Evolutionary conservation across 2,329 filamentous ascomycete genomes (phyloP).

Genomic region (Elsinoe fawcettii): DNA sequence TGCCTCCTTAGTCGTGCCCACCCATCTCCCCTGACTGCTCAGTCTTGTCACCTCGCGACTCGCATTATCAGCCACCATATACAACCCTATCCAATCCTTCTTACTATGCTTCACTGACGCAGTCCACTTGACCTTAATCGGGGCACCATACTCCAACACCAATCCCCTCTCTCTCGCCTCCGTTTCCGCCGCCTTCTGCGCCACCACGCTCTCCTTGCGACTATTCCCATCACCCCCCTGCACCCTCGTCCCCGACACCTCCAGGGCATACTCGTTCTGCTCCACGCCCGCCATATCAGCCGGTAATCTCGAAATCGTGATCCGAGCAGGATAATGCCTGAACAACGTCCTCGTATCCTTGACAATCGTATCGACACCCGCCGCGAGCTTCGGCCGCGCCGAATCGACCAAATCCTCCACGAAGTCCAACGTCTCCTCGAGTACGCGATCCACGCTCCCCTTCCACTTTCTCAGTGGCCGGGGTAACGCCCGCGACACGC

Average conservation of each 20-base stretch:
- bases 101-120: slow-evolving; percentile 81
- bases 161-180: slow-evolving; percentile 30
- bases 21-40: slow-evolving; percentile 81
- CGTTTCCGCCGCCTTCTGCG: slow-evolving; percentile 60
- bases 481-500: slow-evolving; percentile 77
- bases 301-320: slow-evolving; percentile 72
- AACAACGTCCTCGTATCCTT: slow-evolving; percentile 82
- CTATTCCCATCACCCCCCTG: slow-evolving; percentile 50
- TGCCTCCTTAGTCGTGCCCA: slow-evolving; percentile 65
- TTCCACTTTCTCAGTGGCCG: slow-evolving; percentile 75
- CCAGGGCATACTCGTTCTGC: slow-evolving; percentile 69
- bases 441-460: slow-evolving; percentile 75
- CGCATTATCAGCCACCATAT: slow-evolving; percentile 89
- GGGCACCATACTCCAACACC: slow-evolving; percentile 79
- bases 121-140: slow-evolving; percentile 83
- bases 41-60: slow-evolving; percentile 78
- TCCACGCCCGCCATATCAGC: slow-evolving; percentile 74
- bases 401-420: slow-evolving; percentile 85
- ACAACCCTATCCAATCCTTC: slow-evolving; percentile 92
- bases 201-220: slow-evolving; percentile 65
- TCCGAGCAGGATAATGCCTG: slow-evolving; percentile 77
- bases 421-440: slow-evolving; percentile 79
- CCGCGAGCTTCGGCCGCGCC: slow-evolving; percentile 75
- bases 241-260: slow-evolving; percentile 46
- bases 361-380: slow-evolving; percentile 78